A percentile compares a stretch with the other conserved stretches of the same genome.
Conservation (phyloP, 2,329 filamentous ascomycete species). For the Lanzia echinophila region DNA sequence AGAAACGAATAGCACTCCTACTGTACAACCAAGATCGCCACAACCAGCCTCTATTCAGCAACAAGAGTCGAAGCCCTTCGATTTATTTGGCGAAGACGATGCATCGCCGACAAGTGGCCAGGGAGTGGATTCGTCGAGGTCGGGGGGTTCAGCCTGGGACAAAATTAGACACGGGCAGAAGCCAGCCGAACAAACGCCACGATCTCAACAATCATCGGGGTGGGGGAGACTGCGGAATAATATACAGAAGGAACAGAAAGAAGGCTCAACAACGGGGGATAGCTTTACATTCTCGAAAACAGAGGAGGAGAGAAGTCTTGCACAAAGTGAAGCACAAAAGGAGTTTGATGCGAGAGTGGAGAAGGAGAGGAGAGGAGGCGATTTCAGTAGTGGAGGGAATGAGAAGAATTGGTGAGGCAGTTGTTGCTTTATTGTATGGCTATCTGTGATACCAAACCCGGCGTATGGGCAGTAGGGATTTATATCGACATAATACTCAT, state of each 20-base stretch:
- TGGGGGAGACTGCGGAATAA: conserved; percentile 13
- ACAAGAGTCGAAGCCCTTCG: conserved; percentile 17
- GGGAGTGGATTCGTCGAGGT: conserved; percentile 8
- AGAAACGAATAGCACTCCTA: background rate
- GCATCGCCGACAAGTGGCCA: conserved; percentile 25
- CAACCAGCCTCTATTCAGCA: conserved; percentile 3
- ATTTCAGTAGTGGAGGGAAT: conserved; percentile 23
- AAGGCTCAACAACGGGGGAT: conserved; percentile 13
- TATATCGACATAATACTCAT: too few species aligned
- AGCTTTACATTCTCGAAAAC: conserved; percentile 23
- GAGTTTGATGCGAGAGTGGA: conserved; percentile 31
- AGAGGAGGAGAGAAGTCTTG: conserved; percentile 18
- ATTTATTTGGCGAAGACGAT: conserved; percentile 27
- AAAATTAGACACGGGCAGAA: conserved; percentile 24
- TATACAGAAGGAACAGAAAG: conserved; percentile 8
- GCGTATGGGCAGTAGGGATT: too few species aligned
- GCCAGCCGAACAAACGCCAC: conserved; percentile 1
- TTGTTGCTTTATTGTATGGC: background rate
- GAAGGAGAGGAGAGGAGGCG: conserved; percentile 26
- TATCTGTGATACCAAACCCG: too few species aligned
- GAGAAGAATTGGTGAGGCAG: conserved; percentile 21
- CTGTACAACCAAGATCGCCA: background rate
- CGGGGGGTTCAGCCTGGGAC: conserved; percentile 29
- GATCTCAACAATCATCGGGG: conserved; percentile 6
- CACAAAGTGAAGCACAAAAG: conserved; percentile 24